These are phyloP conservation scores for Hypoxylon sp. DNA, from an alignment of 2,329 filamentous ascomycete genomes.

Conservation along the genomic window DNA sequence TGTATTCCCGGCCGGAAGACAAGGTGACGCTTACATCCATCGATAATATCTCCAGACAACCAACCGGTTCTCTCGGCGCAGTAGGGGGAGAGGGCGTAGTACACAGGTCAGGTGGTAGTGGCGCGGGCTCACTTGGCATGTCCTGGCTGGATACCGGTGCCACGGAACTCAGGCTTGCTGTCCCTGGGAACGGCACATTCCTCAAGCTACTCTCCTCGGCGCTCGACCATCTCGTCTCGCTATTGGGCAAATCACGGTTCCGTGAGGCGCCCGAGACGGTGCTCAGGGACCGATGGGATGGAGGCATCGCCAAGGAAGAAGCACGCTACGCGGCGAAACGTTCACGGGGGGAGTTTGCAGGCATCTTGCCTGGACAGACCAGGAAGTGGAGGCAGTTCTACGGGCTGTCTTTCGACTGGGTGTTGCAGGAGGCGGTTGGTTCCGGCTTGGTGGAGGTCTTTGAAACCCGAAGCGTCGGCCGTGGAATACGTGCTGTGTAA, in stretches of 20 bases:
- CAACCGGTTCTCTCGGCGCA: slow-evolving; percentile 77
- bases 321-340: slow-evolving; percentile 63
- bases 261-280: slow-evolving; percentile 74
- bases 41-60: slow-evolving; percentile 73
- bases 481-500: slow-evolving; percentile 69
- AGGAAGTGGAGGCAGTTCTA: slow-evolving; percentile 80
- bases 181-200: slow-evolving; percentile 77
- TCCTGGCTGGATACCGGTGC: slow-evolving; percentile 55
- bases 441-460: slow-evolving; percentile 80
- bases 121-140: slow-evolving; percentile 60
- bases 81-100: slow-evolving; percentile 78
- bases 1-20: slow-evolving; percentile 67
- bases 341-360: slow-evolving; percentile 68
- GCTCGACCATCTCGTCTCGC: slow-evolving; percentile 71
- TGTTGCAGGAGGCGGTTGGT: slow-evolving; percentile 79
- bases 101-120: slow-evolving; percentile 72
- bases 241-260: slow-evolving; percentile 72
- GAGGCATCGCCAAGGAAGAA: slow-evolving; percentile 68
- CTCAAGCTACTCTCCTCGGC: slow-evolving; percentile 75
- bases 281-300: slow-evolving; percentile 79
- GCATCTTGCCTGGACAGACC: slow-evolving; percentile 72
- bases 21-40: slow-evolving; percentile 72
- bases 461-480: slow-evolving; percentile 80
- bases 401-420: slow-evolving; percentile 79
- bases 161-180: slow-evolving; percentile 68